Evolutionary conservation across 768 basidiomycete species (phyloP), one percentile per base, ranked within the genome.

Genomic region (Suillus subaureus): DNA sequence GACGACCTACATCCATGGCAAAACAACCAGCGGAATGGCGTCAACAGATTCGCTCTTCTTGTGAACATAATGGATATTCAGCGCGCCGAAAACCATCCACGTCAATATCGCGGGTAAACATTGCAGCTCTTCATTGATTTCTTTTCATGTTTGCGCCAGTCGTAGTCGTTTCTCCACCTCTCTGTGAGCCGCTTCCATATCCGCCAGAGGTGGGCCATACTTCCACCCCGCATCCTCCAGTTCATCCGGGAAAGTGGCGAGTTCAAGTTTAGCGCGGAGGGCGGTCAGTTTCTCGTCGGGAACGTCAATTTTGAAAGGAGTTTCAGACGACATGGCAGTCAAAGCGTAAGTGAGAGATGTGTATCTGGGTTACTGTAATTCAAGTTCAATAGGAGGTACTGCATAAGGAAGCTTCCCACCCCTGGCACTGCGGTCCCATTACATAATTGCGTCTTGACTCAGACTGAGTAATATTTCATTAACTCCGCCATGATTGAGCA

Each of bases 1-100:
- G 26, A 7, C 6, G 23, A 58, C 56, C 4, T 58, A 81, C 87
- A 89, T 47, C 88, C 88, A 64, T 89, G 88, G 18, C 88, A 80
- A 67, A 85, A 89, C 35, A 89, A 74, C n/a, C 21, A 90, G 71
- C 1, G 88, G 87, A 37, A 89, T 84, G 0, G 87, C 87, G n/a
- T 76, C 73, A 1, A 66, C 66, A 0, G 77, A 68, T 9, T 66
- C 64, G 69, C 87, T 87, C 72, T 77, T 80, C 73, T 85, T 78
- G 71, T 89, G 87, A 15, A 88, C 80, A 61, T 86, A 89, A 67
- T 90, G 87, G 7, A 88, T 81, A 65, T 84, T 82, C 51, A 87
- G 74, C 6, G 76, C 71, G 0, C 81, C 85, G 63, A 82, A n/a
- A 82, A 4, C 77, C 79, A 13, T 82, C 82, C 2, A 88, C 80